A percentile compares a stretch with the other conserved stretches of the same genome.
Conservation (phyloP, 75 land plant species). For the Cunninghamia lanceolata region DNA sequence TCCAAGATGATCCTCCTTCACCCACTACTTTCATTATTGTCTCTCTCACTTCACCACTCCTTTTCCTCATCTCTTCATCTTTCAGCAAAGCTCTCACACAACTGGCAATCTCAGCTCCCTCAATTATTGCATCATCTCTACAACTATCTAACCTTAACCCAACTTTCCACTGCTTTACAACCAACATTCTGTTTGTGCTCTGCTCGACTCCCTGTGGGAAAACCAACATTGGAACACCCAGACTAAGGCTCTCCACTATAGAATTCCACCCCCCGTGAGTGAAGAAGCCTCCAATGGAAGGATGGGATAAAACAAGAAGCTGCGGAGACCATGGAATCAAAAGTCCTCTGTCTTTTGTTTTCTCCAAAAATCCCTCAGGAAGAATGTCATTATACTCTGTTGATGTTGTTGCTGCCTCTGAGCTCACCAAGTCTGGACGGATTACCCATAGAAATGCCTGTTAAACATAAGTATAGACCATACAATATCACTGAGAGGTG, state of each 20-base stretch:
- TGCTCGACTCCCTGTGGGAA: neutral
- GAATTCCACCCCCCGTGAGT: constrained; percentile 17
- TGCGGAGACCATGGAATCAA: constrained; percentile 1
- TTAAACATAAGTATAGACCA: neutral
- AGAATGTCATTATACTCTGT: neutral
- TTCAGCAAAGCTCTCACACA: neutral
- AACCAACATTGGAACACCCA: constrained; percentile 1
- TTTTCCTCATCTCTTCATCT: neutral
- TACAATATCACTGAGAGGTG: too few species aligned
- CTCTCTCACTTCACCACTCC: constrained; percentile 21
- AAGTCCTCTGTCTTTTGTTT: neutral
- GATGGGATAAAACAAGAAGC: constrained; percentile 8
- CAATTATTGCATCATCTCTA: neutral
- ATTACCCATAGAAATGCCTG: constrained; percentile 18
- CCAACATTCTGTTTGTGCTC: neutral
- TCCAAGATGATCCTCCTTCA: constrained; percentile 35
- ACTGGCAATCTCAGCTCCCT: neutral
- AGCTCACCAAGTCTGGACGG: neutral
- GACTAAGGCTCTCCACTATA: constrained; percentile 6
- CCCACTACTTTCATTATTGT: constrained; percentile 23
- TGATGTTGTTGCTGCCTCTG: constrained; percentile 4
- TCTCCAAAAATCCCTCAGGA: neutral
- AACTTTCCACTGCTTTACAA: neutral
- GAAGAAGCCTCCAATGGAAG: constrained; percentile 14
- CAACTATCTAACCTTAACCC: constrained; percentile 1